Evolutionary conservation across 2,329 filamentous ascomycete species (phyloP).

Genomic region (Blastomyces parvus): DNA sequence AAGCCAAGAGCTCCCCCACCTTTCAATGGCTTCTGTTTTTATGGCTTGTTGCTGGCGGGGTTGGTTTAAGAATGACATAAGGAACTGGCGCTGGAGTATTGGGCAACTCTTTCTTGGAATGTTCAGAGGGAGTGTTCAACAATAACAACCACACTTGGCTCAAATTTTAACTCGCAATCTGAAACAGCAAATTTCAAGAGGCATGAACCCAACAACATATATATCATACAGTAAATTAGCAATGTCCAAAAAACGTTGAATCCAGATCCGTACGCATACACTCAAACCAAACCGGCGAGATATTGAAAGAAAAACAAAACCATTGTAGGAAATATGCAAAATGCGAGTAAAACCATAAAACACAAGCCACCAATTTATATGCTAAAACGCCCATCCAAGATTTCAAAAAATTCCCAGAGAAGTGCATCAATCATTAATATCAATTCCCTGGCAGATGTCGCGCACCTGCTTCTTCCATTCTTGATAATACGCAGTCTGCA

Average conservation of each 20-base stretch:
- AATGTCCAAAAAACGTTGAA: background rate
- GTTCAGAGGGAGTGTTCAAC: background rate
- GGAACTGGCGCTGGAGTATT: background rate
- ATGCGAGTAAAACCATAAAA: conserved; percentile 8
- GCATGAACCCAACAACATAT: background rate
- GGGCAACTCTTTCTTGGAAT: background rate
- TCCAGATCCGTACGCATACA: background rate
- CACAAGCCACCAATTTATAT: background rate
- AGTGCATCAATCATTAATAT: conserved; percentile 15
- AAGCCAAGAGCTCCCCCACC: background rate
- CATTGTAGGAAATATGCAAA: background rate
- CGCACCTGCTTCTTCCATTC: conserved; percentile 30
- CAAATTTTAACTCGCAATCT: background rate
- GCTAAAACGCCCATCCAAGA: background rate
- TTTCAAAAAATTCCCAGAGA: background rate
- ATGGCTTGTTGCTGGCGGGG: background rate
- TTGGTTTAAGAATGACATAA: background rate
- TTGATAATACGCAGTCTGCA: conserved; percentile 28
- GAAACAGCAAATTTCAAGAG: background rate
- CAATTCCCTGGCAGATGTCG: conserved; percentile 31
- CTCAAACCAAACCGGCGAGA: background rate
- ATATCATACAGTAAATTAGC: background rate
- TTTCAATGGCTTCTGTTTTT: background rate
- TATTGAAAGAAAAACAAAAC: too few relatives aligned
- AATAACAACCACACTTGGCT: background rate